Evolutionary conservation across 1,284 basidiomycete species (phyloP).

Genomic region (Inonotus hispidus): DNA sequence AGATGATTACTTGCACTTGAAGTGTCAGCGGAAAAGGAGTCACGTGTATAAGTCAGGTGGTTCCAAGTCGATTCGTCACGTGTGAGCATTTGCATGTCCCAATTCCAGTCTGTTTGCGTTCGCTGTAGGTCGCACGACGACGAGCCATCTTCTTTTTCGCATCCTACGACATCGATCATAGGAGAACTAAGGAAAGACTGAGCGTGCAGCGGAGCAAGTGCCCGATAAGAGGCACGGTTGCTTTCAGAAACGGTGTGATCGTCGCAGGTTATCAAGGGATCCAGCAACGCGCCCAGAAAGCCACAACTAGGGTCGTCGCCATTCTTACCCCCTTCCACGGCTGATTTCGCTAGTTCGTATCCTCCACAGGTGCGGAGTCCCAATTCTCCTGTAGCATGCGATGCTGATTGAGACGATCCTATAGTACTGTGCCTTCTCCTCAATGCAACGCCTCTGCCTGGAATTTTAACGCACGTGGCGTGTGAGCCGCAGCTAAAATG

Average conservation of each 20-base stretch:
- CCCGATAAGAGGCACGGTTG: not conserved
- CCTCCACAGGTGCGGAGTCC: not conserved
- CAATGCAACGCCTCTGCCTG: not conserved
- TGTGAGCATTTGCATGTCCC: not conserved
- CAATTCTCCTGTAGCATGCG: not conserved
- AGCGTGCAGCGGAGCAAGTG: not conserved
- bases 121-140: not conserved
- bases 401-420: not conserved
- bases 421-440: conserved; percentile 8
- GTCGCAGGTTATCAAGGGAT: conserved; percentile 3
- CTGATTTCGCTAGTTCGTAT: not conserved
- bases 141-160: not conserved
- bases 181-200: not conserved
- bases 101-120: not conserved
- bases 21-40: too few species aligned
- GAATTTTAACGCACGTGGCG: not conserved
- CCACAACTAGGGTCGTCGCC: not conserved
- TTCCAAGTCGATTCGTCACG: not conserved
- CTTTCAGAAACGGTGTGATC: not conserved
- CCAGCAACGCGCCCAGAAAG: not conserved
- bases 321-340: not conserved
- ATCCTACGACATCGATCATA: not conserved
- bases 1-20: not conserved
- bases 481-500: conserved; percentile 6
- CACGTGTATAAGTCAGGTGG: too few species aligned